Conservation (phyloP, 1,139 yeast genomes). For the Pichia cactophila region DNA sequence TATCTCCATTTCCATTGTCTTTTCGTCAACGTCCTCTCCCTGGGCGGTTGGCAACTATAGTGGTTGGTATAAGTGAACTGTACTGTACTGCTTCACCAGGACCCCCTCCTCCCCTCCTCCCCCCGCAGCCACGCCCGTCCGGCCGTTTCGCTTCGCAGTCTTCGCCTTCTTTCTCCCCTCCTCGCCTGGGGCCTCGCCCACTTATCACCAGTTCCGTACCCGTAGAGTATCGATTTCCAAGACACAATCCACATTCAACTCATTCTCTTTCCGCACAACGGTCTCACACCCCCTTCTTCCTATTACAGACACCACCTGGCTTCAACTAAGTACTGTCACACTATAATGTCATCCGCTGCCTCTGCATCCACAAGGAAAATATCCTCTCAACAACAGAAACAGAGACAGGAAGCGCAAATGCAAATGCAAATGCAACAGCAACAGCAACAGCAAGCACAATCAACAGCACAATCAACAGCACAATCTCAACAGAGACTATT, state of each 20-base stretch:
- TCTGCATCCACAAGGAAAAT: neutral
- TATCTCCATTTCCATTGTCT: too few relatives aligned
- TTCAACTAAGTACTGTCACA: too few relatives aligned
- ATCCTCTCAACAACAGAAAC: neutral
- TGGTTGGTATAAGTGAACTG: too few relatives aligned
- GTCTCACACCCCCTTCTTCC: neutral
- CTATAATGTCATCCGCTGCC: neutral
- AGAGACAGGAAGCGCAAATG: neutral
- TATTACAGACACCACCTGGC: neutral
- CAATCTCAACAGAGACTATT: neutral
- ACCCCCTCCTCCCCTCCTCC: too few relatives aligned
- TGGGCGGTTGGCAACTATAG: too few relatives aligned
- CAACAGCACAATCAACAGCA: neutral
- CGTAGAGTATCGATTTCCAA: too few relatives aligned
- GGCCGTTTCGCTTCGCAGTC: too few relatives aligned
- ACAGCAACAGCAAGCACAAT: slow-evolving; percentile 1
- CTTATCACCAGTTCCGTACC: neutral
- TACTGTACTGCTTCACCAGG: too few relatives aligned
- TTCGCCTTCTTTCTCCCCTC: neutral
- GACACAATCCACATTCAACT: neutral
- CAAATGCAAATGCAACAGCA: neutral
- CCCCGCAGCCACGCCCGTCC: too few relatives aligned
- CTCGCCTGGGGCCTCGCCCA: neutral
- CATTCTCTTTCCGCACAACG: neutral
- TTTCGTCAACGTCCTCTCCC: too few relatives aligned